These are phyloP conservation scores for Boletales sp. DNA, from an alignment of 768 basidiomycete species.

Conservation along the genomic window DNA sequence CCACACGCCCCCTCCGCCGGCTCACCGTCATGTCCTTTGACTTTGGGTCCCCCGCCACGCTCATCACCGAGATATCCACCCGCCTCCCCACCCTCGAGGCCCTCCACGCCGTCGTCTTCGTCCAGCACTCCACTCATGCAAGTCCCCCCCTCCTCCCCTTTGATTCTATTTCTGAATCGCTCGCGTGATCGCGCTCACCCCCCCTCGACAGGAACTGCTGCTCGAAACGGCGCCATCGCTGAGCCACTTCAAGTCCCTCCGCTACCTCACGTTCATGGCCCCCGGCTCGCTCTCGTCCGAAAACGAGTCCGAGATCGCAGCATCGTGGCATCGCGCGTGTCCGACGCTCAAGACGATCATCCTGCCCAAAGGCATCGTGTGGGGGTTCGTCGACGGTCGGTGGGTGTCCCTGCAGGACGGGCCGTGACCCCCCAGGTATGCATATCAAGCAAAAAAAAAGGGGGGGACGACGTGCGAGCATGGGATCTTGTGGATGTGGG, in stretches of 20 bases:
- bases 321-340: conserved; percentile 53
- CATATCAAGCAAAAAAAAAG: background rate
- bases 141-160: conserved; percentile 16
- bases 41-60: conserved; percentile 37
- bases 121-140: conserved; percentile 46
- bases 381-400: conserved; percentile 40
- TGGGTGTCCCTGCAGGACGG: conserved; percentile 24
- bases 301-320: conserved; percentile 51
- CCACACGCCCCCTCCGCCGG: conserved; percentile 39
- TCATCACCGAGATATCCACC: conserved; percentile 46
- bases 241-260: conserved; percentile 39
- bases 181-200: background rate
- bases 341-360: conserved; percentile 63
- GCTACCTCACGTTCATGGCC: conserved; percentile 61
- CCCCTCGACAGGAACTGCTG: conserved; percentile 36
- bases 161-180: background rate
- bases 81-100: conserved; percentile 53
- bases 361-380: conserved; percentile 57
- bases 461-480: too few relatives aligned
- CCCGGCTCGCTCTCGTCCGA: conserved; percentile 25
- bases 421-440: conserved; percentile 1
- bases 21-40: conserved; percentile 62
- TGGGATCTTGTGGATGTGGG: too few relatives aligned
- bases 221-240: conserved; percentile 39
- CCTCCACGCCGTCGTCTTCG: conserved; percentile 56